These are phyloP conservation scores for Leccinum variicolor DNA, from an alignment of 768 basidiomycete species.

Conservation along the genomic window DNA sequence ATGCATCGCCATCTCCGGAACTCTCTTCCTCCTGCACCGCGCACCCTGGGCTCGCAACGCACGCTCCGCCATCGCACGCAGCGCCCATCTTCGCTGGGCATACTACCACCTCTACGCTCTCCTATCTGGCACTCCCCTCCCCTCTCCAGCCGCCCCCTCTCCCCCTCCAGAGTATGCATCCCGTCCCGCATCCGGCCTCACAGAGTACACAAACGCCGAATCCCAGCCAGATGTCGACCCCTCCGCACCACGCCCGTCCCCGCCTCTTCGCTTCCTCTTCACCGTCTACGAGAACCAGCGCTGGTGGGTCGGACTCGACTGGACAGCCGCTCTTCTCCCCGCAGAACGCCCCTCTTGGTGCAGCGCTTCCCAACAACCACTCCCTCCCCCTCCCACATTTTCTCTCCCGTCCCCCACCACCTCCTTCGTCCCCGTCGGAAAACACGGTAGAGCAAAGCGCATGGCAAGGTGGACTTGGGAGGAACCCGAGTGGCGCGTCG, in stretches of 20 bases:
- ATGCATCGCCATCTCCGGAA: slow-evolving; percentile 56
- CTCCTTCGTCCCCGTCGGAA: slow-evolving; percentile 50
- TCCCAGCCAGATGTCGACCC: slow-evolving; percentile 12
- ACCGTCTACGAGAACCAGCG: slow-evolving; percentile 93
- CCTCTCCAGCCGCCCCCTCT: slow-evolving; percentile 32
- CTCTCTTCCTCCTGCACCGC: slow-evolving; percentile 55
- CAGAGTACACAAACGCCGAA: slow-evolving; percentile 15
- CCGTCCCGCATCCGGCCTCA: slow-evolving; percentile 20
- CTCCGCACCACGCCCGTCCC: slow-evolving; percentile 20
- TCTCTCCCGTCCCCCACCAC: slow-evolving; percentile 60
- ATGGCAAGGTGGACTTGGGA: slow-evolving; percentile 88
- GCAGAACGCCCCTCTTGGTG: slow-evolving; percentile 90
- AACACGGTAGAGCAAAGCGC: slow-evolving; percentile 55
- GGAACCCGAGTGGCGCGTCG: slow-evolving; percentile 85
- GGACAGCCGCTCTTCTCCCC: slow-evolving; percentile 90
- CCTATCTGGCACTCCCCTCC: slow-evolving; percentile 55
- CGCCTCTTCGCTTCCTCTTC: slow-evolving; percentile 70
- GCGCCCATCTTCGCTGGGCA: slow-evolving; percentile 66
- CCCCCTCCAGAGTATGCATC: slow-evolving; percentile 30
- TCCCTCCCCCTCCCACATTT: slow-evolving; percentile 70
- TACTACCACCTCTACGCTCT: slow-evolving; percentile 49
- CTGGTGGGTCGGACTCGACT: slow-evolving; percentile 98
- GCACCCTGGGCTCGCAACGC: slow-evolving; percentile 65
- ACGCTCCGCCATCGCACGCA: slow-evolving; percentile 54
- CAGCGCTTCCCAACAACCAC: slow-evolving; percentile 50